These are phyloP conservation scores for Salvia sclarea DNA, from an alignment of 305 asterid genomes.

Conservation along the genomic window DNA sequence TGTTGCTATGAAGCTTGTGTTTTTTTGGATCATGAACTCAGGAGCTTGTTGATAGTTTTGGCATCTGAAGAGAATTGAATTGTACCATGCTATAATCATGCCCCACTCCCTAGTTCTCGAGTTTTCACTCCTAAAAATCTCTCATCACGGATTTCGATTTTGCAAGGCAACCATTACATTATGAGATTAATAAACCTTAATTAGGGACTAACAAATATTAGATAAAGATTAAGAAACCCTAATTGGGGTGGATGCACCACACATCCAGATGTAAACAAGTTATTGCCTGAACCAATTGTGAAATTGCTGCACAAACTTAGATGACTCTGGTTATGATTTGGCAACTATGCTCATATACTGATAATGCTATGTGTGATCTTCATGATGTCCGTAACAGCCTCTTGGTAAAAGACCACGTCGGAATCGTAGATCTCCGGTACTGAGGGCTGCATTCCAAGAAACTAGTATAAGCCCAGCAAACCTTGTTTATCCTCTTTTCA, in stretches of 20 bases:
- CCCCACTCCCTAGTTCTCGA: background rate
- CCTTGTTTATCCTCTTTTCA: slow-evolving; percentile 94
- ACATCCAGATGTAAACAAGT: too few relatives aligned
- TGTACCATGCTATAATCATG: background rate
- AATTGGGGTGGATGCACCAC: too few relatives aligned
- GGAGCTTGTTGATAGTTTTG: slow-evolving; percentile 1
- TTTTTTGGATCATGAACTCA: background rate
- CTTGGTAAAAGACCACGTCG: slow-evolving; percentile 79
- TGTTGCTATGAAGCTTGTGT: slow-evolving; percentile 18
- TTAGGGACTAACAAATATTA: too few relatives aligned
- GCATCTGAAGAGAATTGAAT: slow-evolving; percentile 4
- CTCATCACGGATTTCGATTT: background rate
- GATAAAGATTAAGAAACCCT: too few relatives aligned
- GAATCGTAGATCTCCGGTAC: slow-evolving; percentile 71
- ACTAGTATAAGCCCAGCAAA: slow-evolving; percentile 84
- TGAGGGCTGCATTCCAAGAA: slow-evolving; percentile 92
- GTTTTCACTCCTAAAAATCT: background rate
- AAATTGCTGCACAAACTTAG: slow-evolving; percentile 14
- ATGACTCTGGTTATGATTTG: slow-evolving; percentile 13
- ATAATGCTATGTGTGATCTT: slow-evolving; percentile 2
- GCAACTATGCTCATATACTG: background rate
- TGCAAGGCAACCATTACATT: background rate
- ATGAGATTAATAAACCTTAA: too few relatives aligned
- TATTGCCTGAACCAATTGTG: background rate
- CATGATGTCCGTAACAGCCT: slow-evolving; percentile 50